phyloP scores from a whole-genome alignment of 2,329 filamentous ascomycete genomes.

The Tolypocladium amazonense region DNA sequence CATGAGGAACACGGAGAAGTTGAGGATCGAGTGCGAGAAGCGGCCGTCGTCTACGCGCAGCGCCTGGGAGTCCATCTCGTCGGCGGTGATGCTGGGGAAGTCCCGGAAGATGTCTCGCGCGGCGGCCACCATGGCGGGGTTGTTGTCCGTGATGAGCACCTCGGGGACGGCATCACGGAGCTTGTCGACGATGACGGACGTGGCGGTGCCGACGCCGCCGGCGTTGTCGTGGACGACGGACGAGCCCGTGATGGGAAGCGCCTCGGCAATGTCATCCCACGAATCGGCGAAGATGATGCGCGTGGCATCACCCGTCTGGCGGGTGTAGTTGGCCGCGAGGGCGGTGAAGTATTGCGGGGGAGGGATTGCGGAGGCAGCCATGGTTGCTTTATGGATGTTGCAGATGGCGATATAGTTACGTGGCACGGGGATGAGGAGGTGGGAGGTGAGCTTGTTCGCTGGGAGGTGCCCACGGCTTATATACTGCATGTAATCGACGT shows the following conservation, averaged over 20 bases:
- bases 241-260: background rate
- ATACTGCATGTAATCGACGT: background rate
- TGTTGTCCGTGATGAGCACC: background rate
- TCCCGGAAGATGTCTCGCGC: background rate
- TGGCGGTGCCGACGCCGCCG: background rate
- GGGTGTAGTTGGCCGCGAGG: background rate
- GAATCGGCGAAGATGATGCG: background rate
- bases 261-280: background rate
- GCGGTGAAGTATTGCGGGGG: background rate
- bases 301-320: background rate
- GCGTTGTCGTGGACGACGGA: background rate
- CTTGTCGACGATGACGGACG: background rate
- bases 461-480: background rate
- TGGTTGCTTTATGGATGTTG: background rate
- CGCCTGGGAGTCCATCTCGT: background rate
- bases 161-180: background rate
- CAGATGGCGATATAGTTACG: background rate
- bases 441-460: background rate
- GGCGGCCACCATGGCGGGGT: background rate
- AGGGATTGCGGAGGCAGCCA: background rate
- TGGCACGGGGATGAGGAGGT: background rate
- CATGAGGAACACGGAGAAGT: background rate
- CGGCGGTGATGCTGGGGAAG: background rate
- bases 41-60: background rate
- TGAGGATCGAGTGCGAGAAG: background rate